phyloP scores from a whole-genome alignment of 1,139 yeast genomes.

The Kodamaea derodonti region DNA sequence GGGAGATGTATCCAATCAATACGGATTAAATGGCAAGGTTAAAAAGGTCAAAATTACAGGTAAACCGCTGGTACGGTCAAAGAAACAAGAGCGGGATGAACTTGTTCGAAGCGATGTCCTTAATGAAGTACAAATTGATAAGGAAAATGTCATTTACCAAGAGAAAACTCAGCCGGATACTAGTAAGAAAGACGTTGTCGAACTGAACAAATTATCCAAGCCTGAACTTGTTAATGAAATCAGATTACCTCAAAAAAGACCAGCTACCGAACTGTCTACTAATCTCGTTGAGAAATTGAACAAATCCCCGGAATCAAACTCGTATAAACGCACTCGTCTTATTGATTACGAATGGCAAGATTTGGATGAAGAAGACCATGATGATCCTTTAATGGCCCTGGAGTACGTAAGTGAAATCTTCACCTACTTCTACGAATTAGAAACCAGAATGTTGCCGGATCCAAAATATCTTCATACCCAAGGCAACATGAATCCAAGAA shows the following conservation, averaged over 20 bases:
- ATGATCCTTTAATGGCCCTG: slow-evolving; percentile 92
- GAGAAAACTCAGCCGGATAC: no score
- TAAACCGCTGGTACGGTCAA: slow-evolving; percentile 3
- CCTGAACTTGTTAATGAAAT: background rate
- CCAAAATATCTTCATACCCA: slow-evolving; percentile 72
- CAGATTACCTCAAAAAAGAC: slow-evolving; percentile 53
- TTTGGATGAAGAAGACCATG: slow-evolving; percentile 83
- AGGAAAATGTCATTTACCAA: no score
- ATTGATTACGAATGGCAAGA: slow-evolving; percentile 78
- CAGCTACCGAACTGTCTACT: slow-evolving; percentile 53
- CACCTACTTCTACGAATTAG: slow-evolving; percentile 71
- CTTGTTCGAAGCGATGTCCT: no score
- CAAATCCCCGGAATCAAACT: slow-evolving; percentile 3
- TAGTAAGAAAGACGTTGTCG: no score
- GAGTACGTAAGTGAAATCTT: slow-evolving; percentile 90
- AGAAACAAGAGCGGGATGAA: no score
- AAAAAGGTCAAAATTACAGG: slow-evolving; percentile 6
- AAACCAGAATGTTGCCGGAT: slow-evolving; percentile 73
- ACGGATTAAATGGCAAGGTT: slow-evolving; percentile 17
- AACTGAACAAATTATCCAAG: background rate
- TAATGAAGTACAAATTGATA: no score
- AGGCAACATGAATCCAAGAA: slow-evolving; percentile 72
- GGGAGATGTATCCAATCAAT: slow-evolving; percentile 43
- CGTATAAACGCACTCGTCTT: slow-evolving; percentile 30
- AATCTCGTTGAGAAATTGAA: slow-evolving; percentile 43